Base-by-base conservation (phyloP, 2,329 filamentous ascomycete species). In the Aspergillus sergii region DNA sequence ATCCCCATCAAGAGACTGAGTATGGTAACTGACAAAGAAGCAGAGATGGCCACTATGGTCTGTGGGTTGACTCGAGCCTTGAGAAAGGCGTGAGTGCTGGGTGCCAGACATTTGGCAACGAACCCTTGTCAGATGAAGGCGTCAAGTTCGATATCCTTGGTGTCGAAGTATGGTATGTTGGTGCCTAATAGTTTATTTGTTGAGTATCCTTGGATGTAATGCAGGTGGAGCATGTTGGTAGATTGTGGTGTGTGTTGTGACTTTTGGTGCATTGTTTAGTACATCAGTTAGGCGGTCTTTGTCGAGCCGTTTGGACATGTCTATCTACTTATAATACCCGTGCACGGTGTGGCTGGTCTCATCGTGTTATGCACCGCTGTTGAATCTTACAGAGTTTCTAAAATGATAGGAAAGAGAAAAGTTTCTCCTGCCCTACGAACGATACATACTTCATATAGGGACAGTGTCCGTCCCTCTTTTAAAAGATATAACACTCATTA, bases 81-180 rank as follows among this genome's bases (percentile, higher is more conserved):
- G 91, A 94, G 66, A 87, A 90, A 62, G 95, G 95, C 3, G 88
- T 97, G 58, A 96, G 92, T 72, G 89, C 90, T 48, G 84, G 87
- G 4, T 97, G 93, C 75, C 89, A 92, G 65, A 99, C 95, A 0
- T 99, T 98, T 80, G 93, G 93, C 0, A 99, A 99, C 70, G 94
- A 97, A 81, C 90, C 91, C 11, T 81, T 99, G 58, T 97, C 94
- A 72, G 94, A 97, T 60, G 92, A 96, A 73, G 95, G 94, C 1
- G 88, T 89, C 64, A 97, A 96, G 76, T 99, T 98, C 74, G 91
- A 93, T 64, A 87, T 99, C 14, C 75, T 97, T 36, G 94, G 93
- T 1, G 91, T 97, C 1, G 95, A 99, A 80, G 79, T 98, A 12
- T 99, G 95, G 95, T 93, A 92, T 74, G 86, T 98, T 70, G 94